Evolutionary conservation across 108 stramenopile genomes (phyloP).

Genomic region (Cyclotella kingstonii): DNA sequence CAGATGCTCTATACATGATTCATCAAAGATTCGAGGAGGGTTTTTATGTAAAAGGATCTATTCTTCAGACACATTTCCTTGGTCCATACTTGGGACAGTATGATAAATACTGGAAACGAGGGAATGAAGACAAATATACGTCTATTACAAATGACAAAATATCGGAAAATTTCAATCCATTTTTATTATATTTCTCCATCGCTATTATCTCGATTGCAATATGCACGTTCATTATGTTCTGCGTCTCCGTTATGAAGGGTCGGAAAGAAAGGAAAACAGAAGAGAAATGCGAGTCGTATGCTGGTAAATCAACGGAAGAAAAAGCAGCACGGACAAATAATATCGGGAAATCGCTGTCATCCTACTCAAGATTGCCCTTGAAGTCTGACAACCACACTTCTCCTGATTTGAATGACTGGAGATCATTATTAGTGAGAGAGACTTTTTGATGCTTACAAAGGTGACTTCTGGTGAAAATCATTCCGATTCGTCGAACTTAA

Average conservation of each 20-base stretch:
- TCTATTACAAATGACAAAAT: background rate
- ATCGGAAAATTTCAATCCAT: slow-evolving; percentile 2
- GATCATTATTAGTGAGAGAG: background rate
- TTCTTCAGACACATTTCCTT: slow-evolving; percentile 17
- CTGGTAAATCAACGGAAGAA: background rate
- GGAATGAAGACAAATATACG: slow-evolving; percentile 1
- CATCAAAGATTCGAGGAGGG: slow-evolving; percentile 16
- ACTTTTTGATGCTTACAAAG: too few species aligned
- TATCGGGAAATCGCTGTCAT: background rate
- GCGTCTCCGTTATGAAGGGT: slow-evolving; percentile 9
- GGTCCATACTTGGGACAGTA: slow-evolving; percentile 21
- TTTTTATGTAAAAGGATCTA: slow-evolving; percentile 6
- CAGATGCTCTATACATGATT: slow-evolving; percentile 20
- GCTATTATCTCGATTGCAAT: slow-evolving; percentile 15
- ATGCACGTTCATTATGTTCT: slow-evolving; percentile 9
- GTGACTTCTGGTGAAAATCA: too few species aligned
- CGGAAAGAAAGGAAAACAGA: slow-evolving; percentile 21
- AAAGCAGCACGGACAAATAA: background rate
- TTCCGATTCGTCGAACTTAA: too few species aligned
- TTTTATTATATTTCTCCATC: slow-evolving; percentile 17
- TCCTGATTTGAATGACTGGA: slow-evolving; percentile 3
- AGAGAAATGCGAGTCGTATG: background rate
- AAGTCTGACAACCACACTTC: background rate
- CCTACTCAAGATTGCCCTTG: background rate
- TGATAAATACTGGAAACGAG: background rate